Conservation (phyloP, 2,329 filamentous ascomycete species). For the Alternaria triticina region DNA sequence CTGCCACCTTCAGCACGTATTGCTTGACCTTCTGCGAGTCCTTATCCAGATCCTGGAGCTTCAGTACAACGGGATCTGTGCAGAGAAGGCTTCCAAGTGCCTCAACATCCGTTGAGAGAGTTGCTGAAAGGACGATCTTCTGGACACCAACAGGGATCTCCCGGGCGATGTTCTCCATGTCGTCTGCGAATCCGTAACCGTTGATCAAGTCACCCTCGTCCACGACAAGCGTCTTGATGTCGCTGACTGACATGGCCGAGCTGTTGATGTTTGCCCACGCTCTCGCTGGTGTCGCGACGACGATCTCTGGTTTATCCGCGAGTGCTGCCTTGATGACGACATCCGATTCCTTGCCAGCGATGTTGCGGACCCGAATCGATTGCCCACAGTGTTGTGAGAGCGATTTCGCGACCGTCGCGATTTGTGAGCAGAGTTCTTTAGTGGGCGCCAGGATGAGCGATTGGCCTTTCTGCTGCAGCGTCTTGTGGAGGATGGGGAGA, state of each 20-base stretch:
- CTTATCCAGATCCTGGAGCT: conserved; percentile 82
- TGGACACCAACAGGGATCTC: conserved; percentile 84
- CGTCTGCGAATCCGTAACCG: conserved; percentile 92
- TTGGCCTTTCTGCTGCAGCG: conserved; percentile 79
- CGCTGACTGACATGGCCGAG: conserved; percentile 71
- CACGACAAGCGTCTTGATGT: conserved; percentile 75
- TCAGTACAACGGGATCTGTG: conserved; percentile 76
- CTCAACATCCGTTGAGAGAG: conserved; percentile 85
- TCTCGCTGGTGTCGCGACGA: conserved; percentile 89
- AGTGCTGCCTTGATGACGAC: conserved; percentile 87
- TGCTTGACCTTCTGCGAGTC: conserved; percentile 80
- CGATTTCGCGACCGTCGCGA: conserved; percentile 76
- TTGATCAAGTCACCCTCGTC: conserved; percentile 95
- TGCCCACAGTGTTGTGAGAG: conserved; percentile 86
- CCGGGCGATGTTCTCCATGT: conserved; percentile 79
- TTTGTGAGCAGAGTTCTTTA: conserved; percentile 90
- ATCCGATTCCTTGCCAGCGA: conserved; percentile 89
- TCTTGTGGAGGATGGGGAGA: conserved; percentile 83
- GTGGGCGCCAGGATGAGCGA: conserved; percentile 94
- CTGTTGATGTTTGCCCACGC: conserved; percentile 79
- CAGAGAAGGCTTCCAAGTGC: conserved; percentile 86
- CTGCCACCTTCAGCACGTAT: conserved; percentile 89
- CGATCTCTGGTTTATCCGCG: conserved; percentile 83
- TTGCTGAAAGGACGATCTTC: conserved; percentile 92
- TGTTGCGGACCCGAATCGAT: conserved; percentile 80